Evolutionary conservation across 2,329 filamentous ascomycete genomes (phyloP).

Genomic region (Fusarium brevicatenulatum): DNA sequence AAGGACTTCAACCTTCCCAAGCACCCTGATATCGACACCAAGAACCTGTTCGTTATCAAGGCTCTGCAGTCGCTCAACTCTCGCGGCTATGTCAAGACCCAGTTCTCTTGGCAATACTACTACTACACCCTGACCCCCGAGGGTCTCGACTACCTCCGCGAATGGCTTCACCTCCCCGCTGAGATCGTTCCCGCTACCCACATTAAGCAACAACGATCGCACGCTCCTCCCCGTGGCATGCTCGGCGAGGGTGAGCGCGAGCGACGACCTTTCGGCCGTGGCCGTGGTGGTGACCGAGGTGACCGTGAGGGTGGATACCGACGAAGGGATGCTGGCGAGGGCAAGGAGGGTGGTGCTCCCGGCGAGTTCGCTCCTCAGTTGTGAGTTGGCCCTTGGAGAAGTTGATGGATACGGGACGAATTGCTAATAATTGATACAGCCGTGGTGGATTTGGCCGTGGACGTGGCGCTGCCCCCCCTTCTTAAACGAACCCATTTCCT

Average conservation of each 20-base stretch:
- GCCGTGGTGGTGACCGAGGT: constrained; percentile 78
- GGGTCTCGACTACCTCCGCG: constrained; percentile 99
- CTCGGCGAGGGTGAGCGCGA: constrained; percentile 87
- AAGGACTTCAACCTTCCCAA: constrained; percentile 99
- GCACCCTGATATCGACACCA: constrained; percentile 98
- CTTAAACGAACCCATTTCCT: constrained; percentile 61
- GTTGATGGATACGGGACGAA: neutral
- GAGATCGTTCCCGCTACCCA: constrained; percentile 99
- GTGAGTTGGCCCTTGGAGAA: constrained; percentile 60
- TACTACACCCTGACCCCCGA: constrained; percentile 99
- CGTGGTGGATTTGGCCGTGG: constrained; percentile 91
- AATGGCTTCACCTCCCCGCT: constrained; percentile 99
- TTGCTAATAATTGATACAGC: constrained; percentile 60
- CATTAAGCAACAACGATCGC: constrained; percentile 99
- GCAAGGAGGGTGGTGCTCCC: constrained; percentile 92
- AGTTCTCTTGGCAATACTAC: constrained; percentile 99
- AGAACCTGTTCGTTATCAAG: constrained; percentile 99
- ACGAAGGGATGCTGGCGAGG: constrained; percentile 85
- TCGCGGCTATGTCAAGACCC: constrained; percentile 98
- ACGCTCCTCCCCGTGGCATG: constrained; percentile 98
- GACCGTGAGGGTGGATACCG: constrained; percentile 92
- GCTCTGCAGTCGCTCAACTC: constrained; percentile 98
- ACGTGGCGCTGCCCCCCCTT: constrained; percentile 78
- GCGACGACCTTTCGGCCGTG: constrained; percentile 85
- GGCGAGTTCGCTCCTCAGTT: constrained; percentile 93